Evolutionary conservation across 2,329 filamentous ascomycete species (phyloP).

Genomic region (Purpureocillium lavendulum): DNA sequence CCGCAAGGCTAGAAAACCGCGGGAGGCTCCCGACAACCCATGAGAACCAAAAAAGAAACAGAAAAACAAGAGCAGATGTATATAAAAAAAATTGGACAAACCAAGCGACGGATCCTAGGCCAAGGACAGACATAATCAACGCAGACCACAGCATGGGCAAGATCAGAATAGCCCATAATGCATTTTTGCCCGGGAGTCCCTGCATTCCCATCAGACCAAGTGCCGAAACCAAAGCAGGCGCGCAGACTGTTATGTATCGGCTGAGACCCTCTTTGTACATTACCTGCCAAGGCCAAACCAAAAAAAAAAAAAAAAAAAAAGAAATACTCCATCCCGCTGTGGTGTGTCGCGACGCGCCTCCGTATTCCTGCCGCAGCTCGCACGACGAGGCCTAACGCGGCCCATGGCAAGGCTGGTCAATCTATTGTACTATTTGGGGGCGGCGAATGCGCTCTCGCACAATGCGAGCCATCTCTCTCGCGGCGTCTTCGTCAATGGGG

Average conservation of each 20-base stretch:
- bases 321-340: slow-evolving; percentile 2
- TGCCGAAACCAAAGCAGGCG: slow-evolving; percentile 2
- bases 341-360: neutral
- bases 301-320: neutral
- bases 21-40: no score
- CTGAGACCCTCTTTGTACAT: slow-evolving; percentile 9
- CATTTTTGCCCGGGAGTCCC: no score
- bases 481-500: slow-evolving; percentile 5
- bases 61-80: no score
- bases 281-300: slow-evolving; percentile 8
- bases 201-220: slow-evolving; percentile 5
- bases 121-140: no score
- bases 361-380: slow-evolving; percentile 3
- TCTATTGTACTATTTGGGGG: slow-evolving; percentile 12
- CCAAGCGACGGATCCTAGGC: no score
- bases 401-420: no score
- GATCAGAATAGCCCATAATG: no score
- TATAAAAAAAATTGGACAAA: no score
- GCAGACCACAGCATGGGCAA: no score
- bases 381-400: neutral
- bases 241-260: slow-evolving; percentile 6
- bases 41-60: no score
- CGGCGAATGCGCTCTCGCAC: slow-evolving; percentile 13
- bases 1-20: no score
- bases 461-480: slow-evolving; percentile 8